Conservation (phyloP, 148 eudicot species). For the Camellia lanceoleosa region DNA sequence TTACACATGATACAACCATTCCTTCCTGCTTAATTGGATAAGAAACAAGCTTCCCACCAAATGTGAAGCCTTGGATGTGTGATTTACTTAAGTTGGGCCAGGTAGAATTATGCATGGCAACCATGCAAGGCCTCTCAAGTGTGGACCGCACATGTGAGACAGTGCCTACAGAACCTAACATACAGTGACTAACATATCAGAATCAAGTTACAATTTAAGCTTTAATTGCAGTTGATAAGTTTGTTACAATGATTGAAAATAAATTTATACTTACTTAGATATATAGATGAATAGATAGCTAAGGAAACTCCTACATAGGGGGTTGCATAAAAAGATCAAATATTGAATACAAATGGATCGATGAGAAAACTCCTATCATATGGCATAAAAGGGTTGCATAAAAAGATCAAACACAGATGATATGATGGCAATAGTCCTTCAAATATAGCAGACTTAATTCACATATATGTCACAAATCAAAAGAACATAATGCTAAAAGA, state of each 20-base stretch:
- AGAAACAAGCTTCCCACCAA: slow-evolving; percentile 40
- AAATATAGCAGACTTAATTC: background rate
- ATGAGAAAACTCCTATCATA: background rate
- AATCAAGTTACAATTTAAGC: background rate
- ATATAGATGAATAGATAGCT: background rate
- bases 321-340: background rate
- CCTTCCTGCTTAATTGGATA: slow-evolving; percentile 34
- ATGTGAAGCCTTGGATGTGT: slow-evolving; percentile 25
- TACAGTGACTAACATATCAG: slow-evolving; percentile 9
- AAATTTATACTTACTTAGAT: background rate
- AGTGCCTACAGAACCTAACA: slow-evolving; percentile 40
- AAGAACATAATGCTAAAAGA: background rate
- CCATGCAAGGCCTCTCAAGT: slow-evolving; percentile 41
- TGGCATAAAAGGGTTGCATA: too few relatives aligned
- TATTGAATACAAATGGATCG: background rate
- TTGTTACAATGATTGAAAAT: background rate
- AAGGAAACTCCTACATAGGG: background rate
- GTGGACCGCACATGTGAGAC: slow-evolving; percentile 34
- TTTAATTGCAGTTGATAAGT: background rate
- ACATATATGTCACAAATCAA: background rate
- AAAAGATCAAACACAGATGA: too few relatives aligned
- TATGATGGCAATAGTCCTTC: background rate
- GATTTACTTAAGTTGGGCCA: slow-evolving; percentile 30
- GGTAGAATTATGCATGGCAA: slow-evolving; percentile 25
- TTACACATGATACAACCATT: slow-evolving; percentile 46